A percentile compares a stretch with the other conserved stretches of the same genome.
phyloP scores from a whole-genome alignment of 2,329 filamentous ascomycete genomes.

The Alternaria sp. region DNA sequence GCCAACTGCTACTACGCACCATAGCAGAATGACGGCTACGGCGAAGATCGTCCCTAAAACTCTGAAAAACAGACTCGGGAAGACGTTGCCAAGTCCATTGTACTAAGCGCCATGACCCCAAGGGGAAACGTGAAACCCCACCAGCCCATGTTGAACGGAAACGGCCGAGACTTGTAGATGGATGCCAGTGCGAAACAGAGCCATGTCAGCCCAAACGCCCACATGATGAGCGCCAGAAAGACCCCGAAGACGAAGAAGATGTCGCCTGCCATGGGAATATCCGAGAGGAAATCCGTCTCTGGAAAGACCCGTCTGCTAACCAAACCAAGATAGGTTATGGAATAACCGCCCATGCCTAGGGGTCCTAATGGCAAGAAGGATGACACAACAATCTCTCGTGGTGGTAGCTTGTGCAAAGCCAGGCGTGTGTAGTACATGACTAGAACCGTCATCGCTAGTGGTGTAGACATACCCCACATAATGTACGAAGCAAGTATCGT shows the following conservation, averaged over 20 bases:
- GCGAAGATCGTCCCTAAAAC: conserved; percentile 64
- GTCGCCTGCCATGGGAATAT: conserved; percentile 52
- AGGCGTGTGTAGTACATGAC: conserved; percentile 74
- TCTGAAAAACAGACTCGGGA: conserved; percentile 63
- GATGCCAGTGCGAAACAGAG: conserved; percentile 61
- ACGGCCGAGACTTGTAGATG: conserved; percentile 52
- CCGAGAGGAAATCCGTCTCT: conserved; percentile 46
- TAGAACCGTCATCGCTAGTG: conserved; percentile 67
- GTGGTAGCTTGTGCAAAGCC: conserved; percentile 69
- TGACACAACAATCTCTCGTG: conserved; percentile 71
- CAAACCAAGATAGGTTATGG: conserved; percentile 59
- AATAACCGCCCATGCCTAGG: conserved; percentile 70
- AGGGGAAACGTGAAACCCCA: conserved; percentile 68
- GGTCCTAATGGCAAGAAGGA: conserved; percentile 72
- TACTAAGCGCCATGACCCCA: conserved; percentile 62
- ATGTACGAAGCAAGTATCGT: conserved; percentile 71
- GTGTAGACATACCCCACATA: conserved; percentile 70
- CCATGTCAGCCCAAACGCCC: conserved; percentile 64
- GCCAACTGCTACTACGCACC: conserved; percentile 60
- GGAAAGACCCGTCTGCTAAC: conserved; percentile 53
- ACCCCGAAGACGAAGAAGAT: conserved; percentile 65
- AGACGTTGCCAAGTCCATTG: conserved; percentile 58
- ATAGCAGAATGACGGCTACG: conserved; percentile 60
- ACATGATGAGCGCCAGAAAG: conserved; percentile 61
- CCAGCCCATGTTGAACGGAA: conserved; percentile 69